A percentile compares a stretch with the other conserved stretches of the same genome.
Conservation (phyloP, 2,329 filamentous ascomycete species). For the Fusarium tjaetaba region DNA sequence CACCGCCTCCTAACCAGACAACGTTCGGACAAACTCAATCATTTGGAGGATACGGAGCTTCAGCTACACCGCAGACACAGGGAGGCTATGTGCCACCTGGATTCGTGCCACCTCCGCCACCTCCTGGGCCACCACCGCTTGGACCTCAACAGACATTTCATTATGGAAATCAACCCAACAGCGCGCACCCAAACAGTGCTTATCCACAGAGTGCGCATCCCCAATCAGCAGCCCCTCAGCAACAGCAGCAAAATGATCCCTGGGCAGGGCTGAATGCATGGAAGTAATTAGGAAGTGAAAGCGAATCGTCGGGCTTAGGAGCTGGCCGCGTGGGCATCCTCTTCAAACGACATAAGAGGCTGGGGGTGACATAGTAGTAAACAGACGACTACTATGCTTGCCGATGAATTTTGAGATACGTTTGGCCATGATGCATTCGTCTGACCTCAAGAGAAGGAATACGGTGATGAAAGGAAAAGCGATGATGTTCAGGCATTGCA, state of each 20-base stretch:
- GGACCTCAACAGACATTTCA: constrained; percentile 71
- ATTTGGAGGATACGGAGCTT: constrained; percentile 50
- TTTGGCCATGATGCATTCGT: neutral
- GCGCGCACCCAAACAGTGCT: constrained; percentile 42
- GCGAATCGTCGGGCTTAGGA: neutral
- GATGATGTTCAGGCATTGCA: neutral
- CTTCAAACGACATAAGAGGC: neutral
- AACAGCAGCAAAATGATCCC: constrained; percentile 58
- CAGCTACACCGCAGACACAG: constrained; percentile 54
- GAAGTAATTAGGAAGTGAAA: constrained; percentile 52
- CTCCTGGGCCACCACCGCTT: constrained; percentile 69
- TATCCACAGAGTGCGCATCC: constrained; percentile 47
- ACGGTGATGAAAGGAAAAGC: neutral
- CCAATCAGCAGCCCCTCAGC: constrained; percentile 49
- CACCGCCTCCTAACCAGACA: constrained; percentile 68
- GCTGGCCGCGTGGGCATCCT: neutral
- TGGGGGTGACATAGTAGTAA: neutral
- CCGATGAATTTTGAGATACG: neutral
- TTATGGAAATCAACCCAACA: constrained; percentile 52
- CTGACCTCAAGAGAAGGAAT: constrained; percentile 1
- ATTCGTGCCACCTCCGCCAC: constrained; percentile 71
- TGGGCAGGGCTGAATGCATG: constrained; percentile 64
- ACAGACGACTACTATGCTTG: neutral
- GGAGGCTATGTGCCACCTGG: constrained; percentile 62
- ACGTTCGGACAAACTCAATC: constrained; percentile 55